phyloP scores from a whole-genome alignment of 2,329 filamentous ascomycete genomes.

The Pseudocercospora musae region DNA sequence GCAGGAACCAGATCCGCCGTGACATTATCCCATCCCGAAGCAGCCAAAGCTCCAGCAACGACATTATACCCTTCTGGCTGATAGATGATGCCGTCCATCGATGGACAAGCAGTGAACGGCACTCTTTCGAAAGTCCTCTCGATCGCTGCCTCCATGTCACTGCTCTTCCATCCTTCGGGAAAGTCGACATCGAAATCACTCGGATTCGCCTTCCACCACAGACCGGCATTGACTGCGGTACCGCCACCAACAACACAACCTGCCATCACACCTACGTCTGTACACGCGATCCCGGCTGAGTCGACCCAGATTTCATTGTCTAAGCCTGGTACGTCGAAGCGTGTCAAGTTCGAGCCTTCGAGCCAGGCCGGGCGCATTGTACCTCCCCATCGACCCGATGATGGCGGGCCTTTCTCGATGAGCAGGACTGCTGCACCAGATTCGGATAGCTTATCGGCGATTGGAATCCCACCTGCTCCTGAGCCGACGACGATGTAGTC shows the following conservation, averaged over 20 bases:
- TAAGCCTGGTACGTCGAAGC: constrained; percentile 68
- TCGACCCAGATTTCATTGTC: constrained; percentile 68
- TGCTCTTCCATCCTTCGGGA: constrained; percentile 66
- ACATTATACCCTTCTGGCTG: constrained; percentile 65
- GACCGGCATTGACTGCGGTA: constrained; percentile 63
- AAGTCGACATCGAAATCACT: constrained; percentile 71
- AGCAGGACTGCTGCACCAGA: constrained; percentile 63
- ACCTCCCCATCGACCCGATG: constrained; percentile 63
- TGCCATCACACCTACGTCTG: constrained; percentile 69
- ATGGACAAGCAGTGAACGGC: constrained; percentile 65
- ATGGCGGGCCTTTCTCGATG: constrained; percentile 49
- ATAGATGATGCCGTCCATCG: constrained; percentile 64
- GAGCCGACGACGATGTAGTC: constrained; percentile 64
- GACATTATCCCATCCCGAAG: constrained; percentile 61
- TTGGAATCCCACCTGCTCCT: constrained; percentile 61
- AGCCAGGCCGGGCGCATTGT: constrained; percentile 61
- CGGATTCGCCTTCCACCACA: constrained; percentile 65
- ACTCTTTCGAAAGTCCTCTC: constrained; percentile 66
- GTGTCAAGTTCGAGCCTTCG: constrained; percentile 59
- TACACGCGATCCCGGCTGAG: constrained; percentile 62
- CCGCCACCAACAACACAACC: constrained; percentile 69
- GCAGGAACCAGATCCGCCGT: constrained; percentile 58
- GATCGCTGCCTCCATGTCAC: constrained; percentile 59
- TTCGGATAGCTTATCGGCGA: constrained; percentile 60
- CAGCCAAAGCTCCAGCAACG: constrained; percentile 56